Evolutionary conservation across 768 basidiomycete species (phyloP), one percentile per base, ranked within the genome.

Genomic region (Ramaria sp.): DNA sequence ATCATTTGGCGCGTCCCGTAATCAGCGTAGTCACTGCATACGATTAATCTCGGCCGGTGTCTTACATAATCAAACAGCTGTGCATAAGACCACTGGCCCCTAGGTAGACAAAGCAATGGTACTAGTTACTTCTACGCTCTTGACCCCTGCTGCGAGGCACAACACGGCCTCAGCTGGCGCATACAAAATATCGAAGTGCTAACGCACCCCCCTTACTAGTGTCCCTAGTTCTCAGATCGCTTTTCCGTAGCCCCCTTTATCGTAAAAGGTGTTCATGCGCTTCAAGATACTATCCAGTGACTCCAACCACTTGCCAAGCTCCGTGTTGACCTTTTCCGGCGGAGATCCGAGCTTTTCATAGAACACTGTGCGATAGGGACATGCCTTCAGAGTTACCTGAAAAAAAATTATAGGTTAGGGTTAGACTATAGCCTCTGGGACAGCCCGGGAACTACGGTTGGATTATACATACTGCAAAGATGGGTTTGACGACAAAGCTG

Each of bases 361-460:
- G 66, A 84, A 80, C 58, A 73, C 75, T 9, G 70, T 72, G 58
- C 81, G 77, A 70, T 80, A 79, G 5, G 82, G 82, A 68, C 81
- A 82, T 4, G 81, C 79, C 67, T 80, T 82, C 81, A 83, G 79
- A n/a, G 82, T 81, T 57, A 78, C 71, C 81, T 83, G 63, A 34
- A 30, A 33, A 13, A 30, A 22, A 38, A 38, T 47, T 55, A 2
- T 3, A 13, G n/a, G 39, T 43, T 9, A n/a, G n/a, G 42, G n/a
- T 43, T 10, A 7, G 42, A 19, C 10, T 2, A 43, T 7, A 19
- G n/a, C n/a, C 17, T 9, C 24, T 33, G n/a, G 13, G 7, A 43
- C 46, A 12, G 42, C 27, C 27, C 3, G 27, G 27, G 27, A 27
- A 3, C n/a, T n/a, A 19, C 15, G 9, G 20, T 20, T 33, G 30